A percentile compares a stretch with the other conserved stretches of the same genome.
Conservation (phyloP, 202 grass and related monocot genomes). For the Zizania palustris region DNA sequence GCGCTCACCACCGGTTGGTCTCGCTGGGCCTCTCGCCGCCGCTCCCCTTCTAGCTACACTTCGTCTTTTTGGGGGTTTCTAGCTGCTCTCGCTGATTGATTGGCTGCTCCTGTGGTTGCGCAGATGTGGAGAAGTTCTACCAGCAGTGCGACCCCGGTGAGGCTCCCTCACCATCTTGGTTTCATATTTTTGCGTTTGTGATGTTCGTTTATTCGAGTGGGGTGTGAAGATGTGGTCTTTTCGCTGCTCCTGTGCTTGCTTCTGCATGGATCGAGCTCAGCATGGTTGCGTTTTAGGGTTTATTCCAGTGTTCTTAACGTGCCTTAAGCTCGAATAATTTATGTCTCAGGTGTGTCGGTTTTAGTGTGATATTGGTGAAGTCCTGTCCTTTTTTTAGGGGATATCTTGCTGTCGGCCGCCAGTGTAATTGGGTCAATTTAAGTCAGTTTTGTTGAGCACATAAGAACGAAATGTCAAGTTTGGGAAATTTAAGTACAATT, state of each 20-base stretch:
- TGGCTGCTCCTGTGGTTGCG: constrained; percentile 35
- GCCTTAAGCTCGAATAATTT: constrained; percentile 8
- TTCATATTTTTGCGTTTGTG: background rate
- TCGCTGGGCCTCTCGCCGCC: constrained; percentile 1
- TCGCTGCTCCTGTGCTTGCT: background rate
- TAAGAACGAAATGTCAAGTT: background rate
- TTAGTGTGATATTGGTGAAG: background rate
- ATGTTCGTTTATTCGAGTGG: background rate
- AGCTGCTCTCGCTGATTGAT: constrained; percentile 14
- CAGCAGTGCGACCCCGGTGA: constrained; percentile 72
- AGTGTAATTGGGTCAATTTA: background rate
- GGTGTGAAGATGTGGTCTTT: background rate
- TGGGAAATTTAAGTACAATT: background rate
- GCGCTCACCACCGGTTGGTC: constrained; percentile 75
- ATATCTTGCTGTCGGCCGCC: background rate
- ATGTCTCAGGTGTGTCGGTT: background rate
- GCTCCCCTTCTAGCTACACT: constrained; percentile 12
- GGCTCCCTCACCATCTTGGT: constrained; percentile 1
- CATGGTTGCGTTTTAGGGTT: constrained; percentile 31
- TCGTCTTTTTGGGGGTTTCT: background rate
- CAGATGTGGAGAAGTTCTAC: constrained; percentile 82
- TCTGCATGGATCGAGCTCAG: constrained; percentile 18
- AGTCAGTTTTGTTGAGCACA: background rate
- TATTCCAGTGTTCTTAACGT: background rate
- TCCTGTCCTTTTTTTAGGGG: background rate